Base-by-base conservation (phyloP, 495 filamentous ascomycete genomes). In the Apiosordaria backusii region DNA sequence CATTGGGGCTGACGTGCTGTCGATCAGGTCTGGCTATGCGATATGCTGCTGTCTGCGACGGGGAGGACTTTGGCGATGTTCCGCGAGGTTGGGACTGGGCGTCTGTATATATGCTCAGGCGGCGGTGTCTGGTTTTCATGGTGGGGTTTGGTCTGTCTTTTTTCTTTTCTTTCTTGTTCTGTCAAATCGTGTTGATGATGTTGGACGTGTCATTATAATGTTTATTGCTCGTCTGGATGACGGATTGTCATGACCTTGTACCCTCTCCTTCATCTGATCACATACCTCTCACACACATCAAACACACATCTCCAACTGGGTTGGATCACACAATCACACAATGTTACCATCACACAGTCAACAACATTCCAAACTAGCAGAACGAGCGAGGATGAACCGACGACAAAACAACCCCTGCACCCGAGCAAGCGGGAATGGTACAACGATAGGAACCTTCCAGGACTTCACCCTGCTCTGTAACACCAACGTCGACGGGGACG, bases 401-500 rank as follows among this genome's bases (percentile, higher is more conserved):
- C 57, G 59, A 27, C 63, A 65, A 40, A 62, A 64, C 55, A 52
- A 55, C 9, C 45, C 45, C 29, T 50, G 63, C 15, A 76, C 76
- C 27, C 77, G 77, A 40, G 76, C 77, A 15, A 50, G 57, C 15
- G 71, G 70, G 23, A 76, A 79, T 50, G 76, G 76, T 45, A 75
- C 75, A 2, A 70, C 62, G 50, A 67, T 78, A 6, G 77, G 77
- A 50, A 65, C 60, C 40, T 24, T 58, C 21, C 73, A 77, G 21
- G n/a, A 72, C 52, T 78, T 78, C 65, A 74, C 69, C 21, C 63
- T 78, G n/a, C 65, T 75, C 18, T 79, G 77, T 69, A 70, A 73
- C 27, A 67, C 73, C 9, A 62, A 69, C 23, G 35, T 77, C 15
- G 68, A 65, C 10, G 74, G 72, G 18, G 67, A 71, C 24, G 65